Evolutionary conservation across 768 basidiomycete species (phyloP), one percentile per base, ranked within the genome.

Genomic region (Austroboletus festivus): DNA sequence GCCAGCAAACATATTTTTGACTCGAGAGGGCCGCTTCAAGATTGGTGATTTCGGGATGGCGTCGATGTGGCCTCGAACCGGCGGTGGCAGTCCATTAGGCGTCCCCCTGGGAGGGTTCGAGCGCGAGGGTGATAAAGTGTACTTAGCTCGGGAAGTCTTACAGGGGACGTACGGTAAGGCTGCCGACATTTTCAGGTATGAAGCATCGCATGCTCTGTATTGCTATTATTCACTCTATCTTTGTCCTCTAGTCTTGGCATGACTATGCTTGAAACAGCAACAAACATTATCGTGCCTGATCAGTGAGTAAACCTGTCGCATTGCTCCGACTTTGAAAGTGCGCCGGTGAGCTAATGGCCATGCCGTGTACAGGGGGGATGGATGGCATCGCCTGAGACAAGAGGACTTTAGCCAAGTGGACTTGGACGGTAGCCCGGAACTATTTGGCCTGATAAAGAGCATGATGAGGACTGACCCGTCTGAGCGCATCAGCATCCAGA

Each of bases 1-100:
- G 72, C 96, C 96, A 12, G 92, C 92, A 37, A 99, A 99, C 65
- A 85, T 99, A 43, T 93, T 99, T 63, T 77, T 99, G 58, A 93
- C 90, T 10, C 75, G 75, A 8, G 79, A 84, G 37, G 96, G 96
- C 2, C 80, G 86, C 38, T 86, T 99, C 72, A 93, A 92, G 73
- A 93, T 99, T 65, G 95, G 95, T 8, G 96, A 99, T 67, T 97
- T 98, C 72, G 96, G 96, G 9, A 93, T 99, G 85, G 94, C 95
- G n/a, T 90, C 91, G 6, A 59, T 92, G 44, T 94, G 91, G 88
- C 92, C 93, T 1, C 74, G 93, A 33, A 71, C 74, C 0, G 58
- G 51, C 12, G 56, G 67, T 28, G 67, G 60, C 10, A 71, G 69
- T 42, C 67, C 65, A 8, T 59, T 71, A 44, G 78, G 75, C 8